Conservation (phyloP, 176 grass and related monocot species). For the Chrysopogon serrulatus region DNA sequence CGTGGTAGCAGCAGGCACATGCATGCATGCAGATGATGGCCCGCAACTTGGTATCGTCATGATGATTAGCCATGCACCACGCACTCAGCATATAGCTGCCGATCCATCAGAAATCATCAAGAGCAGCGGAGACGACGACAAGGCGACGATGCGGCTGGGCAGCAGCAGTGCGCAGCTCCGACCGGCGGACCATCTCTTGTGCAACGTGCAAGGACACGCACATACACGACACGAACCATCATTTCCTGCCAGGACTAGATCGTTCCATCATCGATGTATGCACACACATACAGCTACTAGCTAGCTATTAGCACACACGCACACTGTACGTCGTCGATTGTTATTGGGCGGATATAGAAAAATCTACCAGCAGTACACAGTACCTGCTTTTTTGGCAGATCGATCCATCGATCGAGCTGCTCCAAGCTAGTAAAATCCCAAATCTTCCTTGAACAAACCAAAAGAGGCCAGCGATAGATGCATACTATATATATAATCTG, state of each 20-base stretch:
- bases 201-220: neutral
- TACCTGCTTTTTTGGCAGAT: conserved; percentile 17
- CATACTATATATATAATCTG: neutral
- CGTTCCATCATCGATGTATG: too few relatives aligned
- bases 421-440: neutral
- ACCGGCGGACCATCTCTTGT: neutral
- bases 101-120: too few relatives aligned
- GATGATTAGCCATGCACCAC: neutral
- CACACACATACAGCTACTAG: too few relatives aligned
- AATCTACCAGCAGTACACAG: neutral
- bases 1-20: neutral
- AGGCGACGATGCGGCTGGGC: neutral
- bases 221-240: neutral
- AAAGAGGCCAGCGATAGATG: neutral
- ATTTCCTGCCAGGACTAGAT: conserved; percentile 20
- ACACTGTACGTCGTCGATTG: conserved; percentile 1
- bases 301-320: too few relatives aligned
- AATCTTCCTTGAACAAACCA: conserved; percentile 35
- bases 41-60: neutral
- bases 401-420: neutral
- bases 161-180: neutral
- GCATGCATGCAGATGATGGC: neutral
- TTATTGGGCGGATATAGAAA: neutral
- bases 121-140: conserved; percentile 12
- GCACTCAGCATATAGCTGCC: neutral